Percentiles rank a stretch among this genome's conserved stretches.
Conservation (phyloP, 164 flowering plant genomes). For the Berberis vulgaris region DNA sequence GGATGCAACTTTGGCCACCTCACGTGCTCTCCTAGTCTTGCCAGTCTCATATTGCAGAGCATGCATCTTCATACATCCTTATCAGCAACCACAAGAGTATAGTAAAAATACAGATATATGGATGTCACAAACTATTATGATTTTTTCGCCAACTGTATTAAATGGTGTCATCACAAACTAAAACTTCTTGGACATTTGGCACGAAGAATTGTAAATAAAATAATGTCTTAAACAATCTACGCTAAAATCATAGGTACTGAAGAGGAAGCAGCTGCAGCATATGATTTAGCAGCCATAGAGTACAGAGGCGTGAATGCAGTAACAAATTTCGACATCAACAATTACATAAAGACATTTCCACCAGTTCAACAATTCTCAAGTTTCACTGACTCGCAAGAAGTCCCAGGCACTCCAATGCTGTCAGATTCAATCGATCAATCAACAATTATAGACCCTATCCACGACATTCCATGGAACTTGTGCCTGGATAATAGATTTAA, state of each 20-base stretch:
- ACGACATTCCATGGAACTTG: conserved; percentile 22
- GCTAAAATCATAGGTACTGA: conserved; percentile 18
- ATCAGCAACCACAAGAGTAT: too few species aligned
- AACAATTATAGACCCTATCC: conserved; percentile 14
- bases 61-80: too few species aligned
- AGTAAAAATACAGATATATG: neutral
- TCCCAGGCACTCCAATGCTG: neutral
- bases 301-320: conserved; percentile 33
- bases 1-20: too few species aligned
- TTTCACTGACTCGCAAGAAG: neutral
- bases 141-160: neutral
- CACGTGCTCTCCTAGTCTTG: too few species aligned
- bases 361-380: neutral
- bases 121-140: neutral
- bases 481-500: conserved; percentile 18
- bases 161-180: neutral
- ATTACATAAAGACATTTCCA: neutral
- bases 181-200: neutral
- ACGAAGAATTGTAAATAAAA: neutral
- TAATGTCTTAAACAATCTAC: too few species aligned
- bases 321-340: conserved; percentile 22
- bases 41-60: too few species aligned
- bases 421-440: conserved; percentile 4
- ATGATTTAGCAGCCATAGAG: conserved; percentile 28
- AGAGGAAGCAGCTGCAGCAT: conserved; percentile 31